Conservation (phyloP, 1,139 yeast species). For the Sugiyamaella castrensis region DNA sequence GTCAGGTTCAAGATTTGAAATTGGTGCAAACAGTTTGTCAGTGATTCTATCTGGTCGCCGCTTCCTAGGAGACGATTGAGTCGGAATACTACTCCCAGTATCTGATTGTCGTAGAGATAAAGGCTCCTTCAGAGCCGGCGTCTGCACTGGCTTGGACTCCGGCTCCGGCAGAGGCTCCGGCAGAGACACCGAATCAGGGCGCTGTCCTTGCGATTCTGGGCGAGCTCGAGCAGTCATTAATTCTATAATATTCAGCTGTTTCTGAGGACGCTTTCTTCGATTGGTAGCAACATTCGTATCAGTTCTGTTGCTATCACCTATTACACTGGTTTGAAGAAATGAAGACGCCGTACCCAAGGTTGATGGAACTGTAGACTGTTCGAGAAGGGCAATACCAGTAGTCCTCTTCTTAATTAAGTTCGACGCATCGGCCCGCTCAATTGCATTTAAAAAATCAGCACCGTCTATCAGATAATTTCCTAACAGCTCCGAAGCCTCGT, state of each 20-base stretch:
- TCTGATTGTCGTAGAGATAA: background rate
- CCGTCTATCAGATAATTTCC: conserved; percentile 17
- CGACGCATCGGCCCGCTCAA: conserved; percentile 13
- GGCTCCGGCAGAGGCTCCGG: background rate
- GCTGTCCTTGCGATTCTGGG: no score
- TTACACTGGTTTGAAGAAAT: conserved; percentile 9
- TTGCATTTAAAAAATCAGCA: conserved; percentile 17
- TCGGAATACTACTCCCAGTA: background rate
- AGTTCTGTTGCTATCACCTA: background rate
- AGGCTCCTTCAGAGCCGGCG: background rate
- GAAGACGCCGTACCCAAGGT: background rate
- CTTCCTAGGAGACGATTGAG: background rate
- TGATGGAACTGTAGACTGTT: no score
- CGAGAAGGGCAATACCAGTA: no score
- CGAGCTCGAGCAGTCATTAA: background rate
- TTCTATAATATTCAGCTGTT: conserved; percentile 12
- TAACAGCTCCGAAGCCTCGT: conserved; percentile 20
- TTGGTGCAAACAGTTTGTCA: background rate
- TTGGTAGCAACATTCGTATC: background rate
- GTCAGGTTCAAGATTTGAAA: conserved; percentile 1
- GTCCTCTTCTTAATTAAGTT: conserved; percentile 2
- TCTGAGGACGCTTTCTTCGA: conserved; percentile 4
- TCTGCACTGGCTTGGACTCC: no score
- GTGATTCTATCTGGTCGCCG: background rate
- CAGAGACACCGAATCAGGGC: no score